These are phyloP conservation scores for Penicillium turbatum DNA, from an alignment of 495 filamentous ascomycete genomes.

Conservation along the genomic window DNA sequence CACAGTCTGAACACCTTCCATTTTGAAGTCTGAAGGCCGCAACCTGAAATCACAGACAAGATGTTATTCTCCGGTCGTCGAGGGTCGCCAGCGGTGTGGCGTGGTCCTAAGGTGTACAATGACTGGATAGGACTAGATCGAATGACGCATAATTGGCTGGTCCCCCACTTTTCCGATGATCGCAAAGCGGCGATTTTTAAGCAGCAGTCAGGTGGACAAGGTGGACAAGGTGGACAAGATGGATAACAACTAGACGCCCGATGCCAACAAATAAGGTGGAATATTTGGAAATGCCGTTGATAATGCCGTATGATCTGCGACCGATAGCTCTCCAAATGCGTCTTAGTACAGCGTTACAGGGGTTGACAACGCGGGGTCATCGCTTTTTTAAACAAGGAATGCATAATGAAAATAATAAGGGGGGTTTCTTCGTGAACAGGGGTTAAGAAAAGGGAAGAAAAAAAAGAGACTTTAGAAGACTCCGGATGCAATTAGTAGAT, in stretches of 20 bases:
- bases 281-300: not conserved
- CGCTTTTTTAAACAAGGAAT: not conserved
- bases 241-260: not conserved
- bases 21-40: slow-evolving; percentile 22
- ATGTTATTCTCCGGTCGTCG: not conserved
- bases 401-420: not conserved
- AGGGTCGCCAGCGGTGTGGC: slow-evolving; percentile 21
- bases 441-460: not conserved
- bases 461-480: not conserved
- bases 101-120: slow-evolving; percentile 16
- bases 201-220: slow-evolving; percentile 2
- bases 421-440: not conserved
- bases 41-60: not conserved
- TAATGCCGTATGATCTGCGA: slow-evolving; percentile 15
- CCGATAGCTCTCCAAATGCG: slow-evolving; percentile 5
- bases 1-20: slow-evolving; percentile 62
- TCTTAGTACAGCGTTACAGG: slow-evolving; percentile 3
- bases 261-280: slow-evolving; percentile 2
- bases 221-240: too few relatives aligned
- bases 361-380: not conserved
- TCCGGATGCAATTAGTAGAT: slow-evolving; percentile 5
- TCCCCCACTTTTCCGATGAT: slow-evolving; percentile 17
- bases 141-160: slow-evolving; percentile 29
- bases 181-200: not conserved
- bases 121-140: slow-evolving; percentile 24